Base-by-base conservation (phyloP, 164 flowering plant species). In the Saururus chinensis region DNA sequence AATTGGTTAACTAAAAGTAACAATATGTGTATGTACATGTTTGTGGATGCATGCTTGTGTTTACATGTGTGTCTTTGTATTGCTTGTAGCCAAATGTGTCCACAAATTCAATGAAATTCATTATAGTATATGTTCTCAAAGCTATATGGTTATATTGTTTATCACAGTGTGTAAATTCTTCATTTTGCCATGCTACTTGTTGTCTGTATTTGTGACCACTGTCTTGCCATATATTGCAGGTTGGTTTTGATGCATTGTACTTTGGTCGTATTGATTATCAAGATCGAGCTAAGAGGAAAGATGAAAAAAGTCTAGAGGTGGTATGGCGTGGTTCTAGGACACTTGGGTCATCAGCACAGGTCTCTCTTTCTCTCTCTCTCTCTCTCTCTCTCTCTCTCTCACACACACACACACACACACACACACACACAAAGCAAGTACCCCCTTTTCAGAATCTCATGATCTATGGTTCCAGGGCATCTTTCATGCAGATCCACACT, bases 201-300 rank as follows among this genome's bases (percentile, higher is more conserved):
- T 56, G 23, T 22, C 22, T 22, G 1, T n/a, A 1, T 37, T 11
- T 22, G 16, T 25, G n/a, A n/a, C n/a, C n/a, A n/a, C n/a, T n/a
- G n/a, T n/a, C n/a, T n/a, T n/a, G n/a, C n/a, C n/a, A n/a, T n/a
- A 17, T 7, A 45, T 37, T 69, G 65, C 65, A 89, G 96, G 80
- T 87, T 57, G 96, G 96, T 54, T 89, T 89, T 61, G 93, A 89
- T 65, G 84, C 96, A 37, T 73, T 89, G 22, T 85, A 71, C 73
- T 89, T 85, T 75, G 92, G 84, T 35, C 80, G 95, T 59, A 87
- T 89, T 61, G 96, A 89, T 76, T 89, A 87, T 74, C 96, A 89
- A 85, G 98, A 93, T 64, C 77, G 92, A 71, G 89, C 74, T 45
- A 88, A 85, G 76, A 70, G 98, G 54, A 75, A 80, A 60, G 67